Base-by-base conservation (phyloP, 2,329 filamentous ascomycete species). In the Epichloe amarillans region DNA sequence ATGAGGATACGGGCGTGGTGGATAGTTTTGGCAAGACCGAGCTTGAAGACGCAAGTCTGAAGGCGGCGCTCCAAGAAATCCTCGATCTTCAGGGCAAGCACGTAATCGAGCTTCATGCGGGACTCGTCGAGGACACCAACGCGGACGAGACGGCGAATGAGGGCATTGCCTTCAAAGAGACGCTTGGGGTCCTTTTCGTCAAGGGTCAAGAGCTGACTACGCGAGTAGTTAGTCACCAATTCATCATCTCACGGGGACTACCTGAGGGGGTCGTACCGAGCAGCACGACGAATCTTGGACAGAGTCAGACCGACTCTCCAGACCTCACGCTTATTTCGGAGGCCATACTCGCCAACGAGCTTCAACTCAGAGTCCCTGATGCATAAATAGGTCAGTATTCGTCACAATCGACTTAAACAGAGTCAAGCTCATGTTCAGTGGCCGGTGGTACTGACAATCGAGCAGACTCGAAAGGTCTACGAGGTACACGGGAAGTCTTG, bases 101-200 rank as follows among this genome's bases (percentile, higher is more conserved):
- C 93, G 86, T 98, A 96, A 96, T 98, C 93, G 82, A 98, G 93
- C 87, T 96, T 98, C 93, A 98, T 98, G 83, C 93, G 93, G 72
- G 90, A 90, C 82, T 98, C 93, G 74, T 98, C 93, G 69, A 98
- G 88, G 69, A 98, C 93, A 88, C 93, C 93, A 72, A 97, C 90
- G 74, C 93, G 93, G 63, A 98, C 93, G 63, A 98, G 89, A 87
- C 93, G 93, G 74, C 93, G 93, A 86, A 98, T 98, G 73, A 98
- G 84, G 72, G 93, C 93, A 76, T 98, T 98, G 77, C 93, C 93
- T 83, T 98, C 93, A 82, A 98, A 98, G 63, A 98, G 90, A 78
- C 93, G 90, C 86, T 97, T 97, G 74, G 93, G 93, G 79, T 98
- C 93, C 82, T 98, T 98, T 82, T 98, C 93, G 71, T 98, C 93